phyloP scores from a whole-genome alignment of 2,329 filamentous ascomycete genomes.

The Venturiaceae sp. region DNA sequence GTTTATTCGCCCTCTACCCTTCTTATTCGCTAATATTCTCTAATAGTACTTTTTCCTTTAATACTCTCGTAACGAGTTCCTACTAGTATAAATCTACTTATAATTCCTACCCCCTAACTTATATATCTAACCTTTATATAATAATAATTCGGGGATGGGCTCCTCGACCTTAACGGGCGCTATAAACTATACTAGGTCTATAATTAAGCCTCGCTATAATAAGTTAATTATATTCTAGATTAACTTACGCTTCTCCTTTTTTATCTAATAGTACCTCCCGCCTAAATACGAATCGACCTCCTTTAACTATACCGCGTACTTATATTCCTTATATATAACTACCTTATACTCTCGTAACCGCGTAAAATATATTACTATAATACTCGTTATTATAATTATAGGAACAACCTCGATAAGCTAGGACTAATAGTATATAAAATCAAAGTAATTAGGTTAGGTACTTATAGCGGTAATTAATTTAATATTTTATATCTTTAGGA shows the following conservation, averaged over 20 bases:
- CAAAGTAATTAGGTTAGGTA: too few species aligned
- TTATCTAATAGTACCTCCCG: not conserved
- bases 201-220: conserved; percentile 2
- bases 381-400: not conserved
- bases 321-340: conserved; percentile 1
- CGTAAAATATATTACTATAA: not conserved
- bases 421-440: too few species aligned
- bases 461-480: too few species aligned
- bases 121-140: conserved; percentile 1
- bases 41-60: not conserved
- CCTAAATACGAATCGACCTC: not conserved
- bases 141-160: not conserved
- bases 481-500: too few species aligned
- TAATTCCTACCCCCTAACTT: not conserved
- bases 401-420: too few species aligned
- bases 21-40: not conserved
- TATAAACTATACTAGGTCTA: not conserved
- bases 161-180: not conserved
- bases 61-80: not conserved
- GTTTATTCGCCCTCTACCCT: not conserved
- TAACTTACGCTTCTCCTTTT: not conserved
- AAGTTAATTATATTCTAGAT: not conserved
- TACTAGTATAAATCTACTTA: not conserved
- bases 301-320: not conserved
- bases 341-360: not conserved